A percentile compares a stretch with the other conserved stretches of the same genome.
Conservation (phyloP, 805 yeast genomes). For the Lipomyces yamanashiensis region DNA sequence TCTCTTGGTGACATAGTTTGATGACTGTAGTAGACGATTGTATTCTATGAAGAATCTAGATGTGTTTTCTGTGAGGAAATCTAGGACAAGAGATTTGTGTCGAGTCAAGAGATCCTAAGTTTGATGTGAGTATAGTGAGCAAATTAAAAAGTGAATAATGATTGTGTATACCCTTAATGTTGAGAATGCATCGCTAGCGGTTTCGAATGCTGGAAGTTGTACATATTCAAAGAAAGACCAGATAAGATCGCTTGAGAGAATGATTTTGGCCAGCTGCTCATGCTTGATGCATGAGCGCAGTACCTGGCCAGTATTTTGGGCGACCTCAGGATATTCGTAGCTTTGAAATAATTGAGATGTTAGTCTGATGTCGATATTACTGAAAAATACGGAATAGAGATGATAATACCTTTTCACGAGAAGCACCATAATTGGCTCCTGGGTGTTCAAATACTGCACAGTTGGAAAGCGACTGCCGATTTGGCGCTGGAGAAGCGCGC, state of each 20-base stretch:
- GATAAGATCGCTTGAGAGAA: slow-evolving; percentile 61
- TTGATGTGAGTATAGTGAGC: neutral
- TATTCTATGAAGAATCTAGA: slow-evolving; percentile 63
- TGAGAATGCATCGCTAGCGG: slow-evolving; percentile 86
- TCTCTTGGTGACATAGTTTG: slow-evolving; percentile 89
- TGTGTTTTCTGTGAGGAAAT: slow-evolving; percentile 65
- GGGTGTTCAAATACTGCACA: slow-evolving; percentile 74
- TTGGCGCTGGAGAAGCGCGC: slow-evolving; percentile 76
- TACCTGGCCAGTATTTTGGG: slow-evolving; percentile 75
- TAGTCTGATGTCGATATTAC: neutral
- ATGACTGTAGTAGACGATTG: slow-evolving; percentile 71
- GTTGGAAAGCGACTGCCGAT: slow-evolving; percentile 81
- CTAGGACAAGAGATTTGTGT: slow-evolving; percentile 71
- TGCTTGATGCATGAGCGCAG: slow-evolving; percentile 82
- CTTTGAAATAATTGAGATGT: slow-evolving; percentile 44
- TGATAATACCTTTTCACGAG: slow-evolving; percentile 52
- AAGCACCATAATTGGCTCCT: slow-evolving; percentile 65
- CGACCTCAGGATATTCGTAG: slow-evolving; percentile 74
- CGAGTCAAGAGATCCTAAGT: slow-evolving; percentile 61
- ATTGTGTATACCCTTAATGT: slow-evolving; percentile 53
- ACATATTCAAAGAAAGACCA: slow-evolving; percentile 87
- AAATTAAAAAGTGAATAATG: slow-evolving; percentile 25
- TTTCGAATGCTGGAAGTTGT: slow-evolving; percentile 77
- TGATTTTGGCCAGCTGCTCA: slow-evolving; percentile 66
- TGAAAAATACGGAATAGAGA: neutral